phyloP scores from a whole-genome alignment of 164 flowering plant species.

The Vitis vinifera region ASM3070453v1 NC_081820.1:3048001-3048500 shows the following conservation, averaged over 20 bases:
- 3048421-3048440: too few relatives aligned
- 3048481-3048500: too few relatives aligned
- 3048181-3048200: conserved; percentile 61
- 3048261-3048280: conserved; percentile 70
- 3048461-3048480: too few relatives aligned
- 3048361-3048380: too few relatives aligned
- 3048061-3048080: conserved; percentile 90
- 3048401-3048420: too few relatives aligned
- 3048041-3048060: conserved; percentile 88
- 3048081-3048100: conserved; percentile 83
- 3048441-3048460: too few relatives aligned
- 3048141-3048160: too few relatives aligned
- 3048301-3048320: conserved; percentile 1
- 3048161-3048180: background rate
- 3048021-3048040: conserved; percentile 86
- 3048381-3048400: too few relatives aligned
- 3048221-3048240: conserved; percentile 89
- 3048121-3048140: conserved; percentile 5
- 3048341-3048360: background rate
- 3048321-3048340: background rate
- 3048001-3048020: conserved; percentile 84
- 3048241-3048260: conserved; percentile 80
- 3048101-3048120: conserved; percentile 83
- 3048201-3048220: conserved; percentile 93
- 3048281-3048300: conserved; percentile 66